Base-by-base conservation (phyloP, 169 alveolate species). In the Cryptosporidium sp. region DNA sequence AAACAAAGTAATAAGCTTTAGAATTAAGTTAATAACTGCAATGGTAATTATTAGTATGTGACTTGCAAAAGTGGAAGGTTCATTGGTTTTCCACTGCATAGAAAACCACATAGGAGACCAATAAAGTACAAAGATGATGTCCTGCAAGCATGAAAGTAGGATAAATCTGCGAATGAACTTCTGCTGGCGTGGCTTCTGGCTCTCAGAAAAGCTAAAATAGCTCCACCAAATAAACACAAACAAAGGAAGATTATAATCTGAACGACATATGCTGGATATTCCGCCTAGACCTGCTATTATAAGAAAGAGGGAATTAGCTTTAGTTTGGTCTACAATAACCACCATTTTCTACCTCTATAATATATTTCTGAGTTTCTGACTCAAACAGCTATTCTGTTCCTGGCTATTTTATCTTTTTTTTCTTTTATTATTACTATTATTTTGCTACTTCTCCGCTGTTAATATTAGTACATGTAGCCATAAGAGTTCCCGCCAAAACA, bases 81-180 rank as follows among this genome's bases (percentile, higher is more conserved):
- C 89, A 48, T 80, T 80, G 14, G 89, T 65, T 29, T 80, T 80
- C 89, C 89, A 80, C n/a, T 80, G 89, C 62, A 80, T 59, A 26
- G 89, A 80, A 80, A 80, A 80, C 89, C 89, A 80, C 35, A 80
- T 21, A 2, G 89, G 89, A 43, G 89, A 26, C 89, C 89, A 80
- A 43, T 80, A 80, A 29, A 80, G 37, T 62, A 80, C 29, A 23
- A 61, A 80, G 18, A 80, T 58, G 16, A 41, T 26, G 62, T 80
- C 89, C 23, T 80, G 89, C 21, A 80, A 26, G 26, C 89, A 80
- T 23, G 89, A 80, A 7, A 80, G 51, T 23, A 80, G 68, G 18
- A 80, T 80, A 31, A 80, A 80, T 26, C 89, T 80, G 14, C 89
- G 71, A 48, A 80, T 62, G 41, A 62, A 80, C 52, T 45, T 80